Base-by-base conservation (phyloP, 257 asterid genomes). In the Ilex asprella region DNA sequence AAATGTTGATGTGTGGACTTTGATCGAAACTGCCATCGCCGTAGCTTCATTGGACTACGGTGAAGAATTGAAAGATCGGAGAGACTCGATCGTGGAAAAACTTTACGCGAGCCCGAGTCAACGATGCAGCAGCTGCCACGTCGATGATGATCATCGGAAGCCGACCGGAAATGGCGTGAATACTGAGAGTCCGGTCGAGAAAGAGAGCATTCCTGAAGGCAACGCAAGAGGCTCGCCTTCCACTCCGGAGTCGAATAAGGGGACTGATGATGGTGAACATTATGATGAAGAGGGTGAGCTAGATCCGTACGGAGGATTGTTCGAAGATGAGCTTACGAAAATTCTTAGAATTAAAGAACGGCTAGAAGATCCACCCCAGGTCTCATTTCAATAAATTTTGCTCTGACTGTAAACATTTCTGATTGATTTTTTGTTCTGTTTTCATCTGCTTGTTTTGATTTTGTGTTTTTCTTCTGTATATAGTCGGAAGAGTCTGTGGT, bases 351-450 rank as follows among this genome's bases (percentile, higher is more conserved):
- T 93, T 70, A 86, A 82, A 61, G 96, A 85, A 65, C 96, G 71
- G 65, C 96, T 93, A 63, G 94, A 85, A 65, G 91, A 83, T 73
- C 89, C 89, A 13, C 29, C 75, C 39, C 97, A 82, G 95, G 99
- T 93, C 31, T 43, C 0, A 32, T 27, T 53, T 61, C 3, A 2
- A 12, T 30, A 49, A 65, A 7, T 21, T 15, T 39, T 30, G 29
- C 46, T 16, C 27, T 21, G 27, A 21, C 27, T 59, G n/a, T 12
- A 16, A 39, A 29, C 21, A 39, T 29, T 12, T n/a, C n/a, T n/a
- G n/a, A n/a, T n/a, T n/a, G n/a, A n/a, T n/a, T 56, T 7, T 13
- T 72, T 16, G 5, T 10, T 68, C 16, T n/a, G 5, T 9, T 54
- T 21, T 21, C 27, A 21, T 21, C 27, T 21, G 27, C 27, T 63